phyloP scores from a whole-genome alignment of 257 asterid genomes.

The Coffea eugenioides region DNA sequence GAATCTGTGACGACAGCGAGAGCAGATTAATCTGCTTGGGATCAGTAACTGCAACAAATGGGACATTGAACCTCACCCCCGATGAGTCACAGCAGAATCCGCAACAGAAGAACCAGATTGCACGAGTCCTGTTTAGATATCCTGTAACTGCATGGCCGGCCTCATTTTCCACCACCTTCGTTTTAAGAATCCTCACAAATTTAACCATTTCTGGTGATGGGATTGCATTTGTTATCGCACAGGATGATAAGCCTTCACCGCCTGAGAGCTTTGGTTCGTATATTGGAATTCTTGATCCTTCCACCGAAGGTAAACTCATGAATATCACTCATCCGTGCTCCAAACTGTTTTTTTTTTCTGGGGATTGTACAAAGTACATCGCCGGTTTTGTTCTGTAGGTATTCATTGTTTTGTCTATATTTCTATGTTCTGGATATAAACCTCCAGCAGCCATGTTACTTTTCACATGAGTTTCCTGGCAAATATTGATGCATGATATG shows the following conservation, averaged over 20 bases:
- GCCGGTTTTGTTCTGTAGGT: not conserved
- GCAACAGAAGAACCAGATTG: constrained; percentile 28
- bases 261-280: constrained; percentile 58
- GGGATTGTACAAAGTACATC: not conserved
- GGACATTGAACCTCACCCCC: constrained; percentile 45
- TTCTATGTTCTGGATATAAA: not conserved
- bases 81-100: constrained; percentile 16
- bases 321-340: not conserved
- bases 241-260: constrained; percentile 56
- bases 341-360: not conserved
- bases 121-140: constrained; percentile 47
- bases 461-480: not conserved
- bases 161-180: constrained; percentile 53
- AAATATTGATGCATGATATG: not conserved
- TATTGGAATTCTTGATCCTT: constrained; percentile 66
- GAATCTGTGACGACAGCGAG: constrained; percentile 29
- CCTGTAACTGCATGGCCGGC: constrained; percentile 56
- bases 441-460: not conserved
- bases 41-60: constrained; percentile 44
- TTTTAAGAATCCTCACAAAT: constrained; percentile 40
- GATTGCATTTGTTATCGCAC: constrained; percentile 56
- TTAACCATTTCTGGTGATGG: constrained; percentile 58
- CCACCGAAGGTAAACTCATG: constrained; percentile 46
- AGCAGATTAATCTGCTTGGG: constrained; percentile 56
- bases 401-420: not conserved